Conservation (phyloP, 805 yeast species). For the Torulaspora indica region DNA sequence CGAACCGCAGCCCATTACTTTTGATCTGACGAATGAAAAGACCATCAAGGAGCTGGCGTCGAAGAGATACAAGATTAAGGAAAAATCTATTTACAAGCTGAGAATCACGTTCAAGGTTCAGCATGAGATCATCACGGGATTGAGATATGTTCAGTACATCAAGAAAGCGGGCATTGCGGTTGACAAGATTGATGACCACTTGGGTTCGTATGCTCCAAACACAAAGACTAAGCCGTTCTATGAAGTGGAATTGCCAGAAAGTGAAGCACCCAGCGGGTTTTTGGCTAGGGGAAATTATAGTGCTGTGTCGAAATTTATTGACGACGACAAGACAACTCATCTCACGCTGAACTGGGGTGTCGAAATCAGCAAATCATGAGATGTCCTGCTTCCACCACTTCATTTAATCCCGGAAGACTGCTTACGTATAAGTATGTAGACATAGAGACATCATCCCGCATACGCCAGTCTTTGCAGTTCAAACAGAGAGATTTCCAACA, state of each 20-base stretch:
- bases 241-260: conserved; percentile 55
- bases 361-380: conserved; percentile 60
- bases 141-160: conserved; percentile 76
- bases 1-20: conserved; percentile 56
- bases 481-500: conserved; percentile 8
- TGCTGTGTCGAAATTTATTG: conserved; percentile 76
- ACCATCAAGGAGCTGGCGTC: conserved; percentile 55
- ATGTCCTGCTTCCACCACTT: not conserved
- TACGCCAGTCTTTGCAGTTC: conserved; percentile 2
- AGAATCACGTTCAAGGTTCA: conserved; percentile 77
- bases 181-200: conserved; percentile 79
- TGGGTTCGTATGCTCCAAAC: conserved; percentile 88
- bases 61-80: conserved; percentile 71
- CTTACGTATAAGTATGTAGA: not conserved
- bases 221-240: conserved; percentile 76
- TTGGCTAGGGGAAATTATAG: conserved; percentile 82
- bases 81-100: conserved; percentile 67
- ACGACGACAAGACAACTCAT: conserved; percentile 76
- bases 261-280: conserved; percentile 88
- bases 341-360: conserved; percentile 80
- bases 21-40: conserved; percentile 60
- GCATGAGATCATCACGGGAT: conserved; percentile 86
- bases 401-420: not conserved
- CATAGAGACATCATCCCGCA: conserved; percentile 3
- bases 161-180: conserved; percentile 85